Evolutionary conservation across 148 eudicot genomes (phyloP), one percentile per base, ranked within the genome.

Genomic region (Rhododendron ferrugineum): DNA sequence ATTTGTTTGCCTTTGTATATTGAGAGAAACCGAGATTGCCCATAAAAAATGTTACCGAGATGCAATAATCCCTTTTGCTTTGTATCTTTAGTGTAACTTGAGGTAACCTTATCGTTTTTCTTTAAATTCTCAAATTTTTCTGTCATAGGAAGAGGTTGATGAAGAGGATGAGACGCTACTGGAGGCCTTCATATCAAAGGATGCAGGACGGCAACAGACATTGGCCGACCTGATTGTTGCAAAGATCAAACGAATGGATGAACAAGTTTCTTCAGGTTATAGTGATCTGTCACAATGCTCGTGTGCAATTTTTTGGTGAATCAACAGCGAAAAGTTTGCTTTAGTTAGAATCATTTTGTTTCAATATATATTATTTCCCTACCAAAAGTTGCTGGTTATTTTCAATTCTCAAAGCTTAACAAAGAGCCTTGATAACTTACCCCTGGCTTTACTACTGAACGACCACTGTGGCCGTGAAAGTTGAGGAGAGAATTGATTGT

Each of bases 81-180:
- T 37, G 9, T 77, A 16, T 40, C 62, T 76, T 36, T 34, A 7
- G 50, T 47, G 23, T 18, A 34, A 52, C 34, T 36, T 0, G 54
- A 40, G 11, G 26, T 37, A 34, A 14, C 42, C 14, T 22, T 85
- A 1, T 82, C 0, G 15, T 52, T 76, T 18, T 34, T 77, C 9
- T 13, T 34, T 34, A 2, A 23, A 34, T 0, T 77, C 82, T 22
- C 30, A 54, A 50, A 49, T 30, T 28, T 7, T 44, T 28, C 11
- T 62, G 58, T 75, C 11, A 79, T 81, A 93, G 94, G 94, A 92
- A 46, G 89, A 93, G 82, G 87, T 93, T 47, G 87, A 96, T 82
- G 97, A 96, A 89, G 98, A 92, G 15, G 99, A 94, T 60, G 98
- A 93, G 87, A 90, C 85, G 87, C 88, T 96, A 89, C 87, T 96